Base-by-base conservation (phyloP, 805 yeast species). In the Starmera amethionina region DNA sequence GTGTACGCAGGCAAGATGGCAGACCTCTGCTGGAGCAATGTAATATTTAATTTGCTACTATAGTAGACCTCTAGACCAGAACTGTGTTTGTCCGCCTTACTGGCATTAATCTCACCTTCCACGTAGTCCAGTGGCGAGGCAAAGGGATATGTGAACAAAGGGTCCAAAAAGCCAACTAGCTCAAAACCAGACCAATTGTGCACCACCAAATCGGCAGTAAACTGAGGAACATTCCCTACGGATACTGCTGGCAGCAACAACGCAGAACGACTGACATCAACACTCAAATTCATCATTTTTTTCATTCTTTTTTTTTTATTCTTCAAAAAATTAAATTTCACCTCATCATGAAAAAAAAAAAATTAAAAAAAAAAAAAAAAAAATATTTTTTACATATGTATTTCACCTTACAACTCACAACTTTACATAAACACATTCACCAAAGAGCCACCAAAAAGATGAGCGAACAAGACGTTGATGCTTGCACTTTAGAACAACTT, bases 151-250 rank as follows among this genome's bases (percentile, higher is more conserved):
- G 88, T 59, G 46, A 66, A 73, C 3, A 64, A 57, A 39, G 78
- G 79, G 50, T 82, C 82, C 27, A 89, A 59, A 13, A 72, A 53
- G 10, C 73, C 77, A 4, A 80, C 66, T 32, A 72, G 72, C 41
- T 59, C 46, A 42, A 80, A 72, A 22, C 27, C 27, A 5, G 65
- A 67, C 19, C 73, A 60, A n/a, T 79, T 75, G 50, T 81, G 82
- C 9, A 88, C 65, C 22, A 90, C 60, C 28, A 89, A 64, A 58
- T 89, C 97, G 6, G 73, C 59, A 0, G 89, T 62, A 37, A 90
- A 63, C 57, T 93, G 98, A 0, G 97, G 94, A 4, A 88, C 82
- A 52, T 90, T 93, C 8, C 95, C 97, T 6, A 85, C 72, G 4
- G 96, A 77, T 0, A 93, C 82, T 0, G 88, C 62, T 0, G 97